Base-by-base conservation (phyloP, 2,329 filamentous ascomycete species). In the Graphiopsis chlorocephala region DNA sequence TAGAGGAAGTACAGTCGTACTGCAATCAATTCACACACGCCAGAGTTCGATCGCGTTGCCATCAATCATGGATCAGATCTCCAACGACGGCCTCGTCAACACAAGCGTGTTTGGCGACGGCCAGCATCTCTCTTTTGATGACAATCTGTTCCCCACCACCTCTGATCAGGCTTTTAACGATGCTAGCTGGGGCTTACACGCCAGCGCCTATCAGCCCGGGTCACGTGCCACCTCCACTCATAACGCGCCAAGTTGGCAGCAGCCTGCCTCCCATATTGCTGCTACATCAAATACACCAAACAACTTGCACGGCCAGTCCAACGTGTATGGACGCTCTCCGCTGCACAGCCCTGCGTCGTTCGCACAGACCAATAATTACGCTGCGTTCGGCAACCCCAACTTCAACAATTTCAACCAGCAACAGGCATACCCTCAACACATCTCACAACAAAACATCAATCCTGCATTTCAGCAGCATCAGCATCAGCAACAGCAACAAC, bases 171-270 rank as follows among this genome's bases (percentile, higher is more conserved):
- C 70, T 58, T 58, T 55, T 56, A 69, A 68, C 67, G 70, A 75
- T 68, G 68, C 72, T 70, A 68, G 69, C 69, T 76, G 74, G 74
- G 69, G 65, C 68, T 45, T 75, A 71, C 71, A 74, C 68, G 68
- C 70, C 70, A 71, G 69, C 65, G 66, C 68, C 63, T 69, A 63
- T 53, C 52, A 67, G 53, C 52, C 65, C 33, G 67, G 66, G 68
- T 74, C 73, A 74, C 73, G 72, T 74, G 71, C 63, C 60, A 48
- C 33, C 53, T 64, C 62, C 42, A 56, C 47, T 45, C 61, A 56
- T 31, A 65, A 63, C 48, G 50, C 29, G 28, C 66, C 66, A 65
- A 69, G 65, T 65, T 74, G 71, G 70, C 67, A 66, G 42, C 69
- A 72, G 57, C 71, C 71, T 67, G 67, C 68, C 53, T 70, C 70